phyloP scores from a whole-genome alignment of 805 yeast species.

The Suhomyces vadensis region DNA sequence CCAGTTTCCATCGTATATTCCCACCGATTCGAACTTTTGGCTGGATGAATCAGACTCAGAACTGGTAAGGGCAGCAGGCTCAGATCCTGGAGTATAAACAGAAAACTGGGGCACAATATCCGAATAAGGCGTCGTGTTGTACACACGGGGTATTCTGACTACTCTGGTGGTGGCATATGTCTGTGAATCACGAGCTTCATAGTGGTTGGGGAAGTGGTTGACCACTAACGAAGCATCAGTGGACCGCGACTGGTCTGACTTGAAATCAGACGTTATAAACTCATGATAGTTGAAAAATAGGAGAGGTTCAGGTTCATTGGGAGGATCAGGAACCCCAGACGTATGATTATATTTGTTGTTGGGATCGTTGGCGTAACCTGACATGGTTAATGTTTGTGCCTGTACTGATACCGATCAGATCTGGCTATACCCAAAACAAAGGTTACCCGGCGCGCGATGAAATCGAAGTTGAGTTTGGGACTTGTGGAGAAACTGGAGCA shows the following conservation, averaged over 20 bases:
- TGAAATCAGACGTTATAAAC: constrained; percentile 41
- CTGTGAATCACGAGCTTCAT: constrained; percentile 34
- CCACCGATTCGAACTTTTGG: constrained; percentile 35
- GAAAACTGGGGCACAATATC: constrained; percentile 59
- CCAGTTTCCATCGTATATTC: constrained; percentile 39
- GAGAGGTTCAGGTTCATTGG: constrained; percentile 7
- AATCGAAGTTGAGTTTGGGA: no score
- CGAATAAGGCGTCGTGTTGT: constrained; percentile 28
- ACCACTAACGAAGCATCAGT: constrained; percentile 41
- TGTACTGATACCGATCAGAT: background rate
- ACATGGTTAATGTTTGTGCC: background rate
- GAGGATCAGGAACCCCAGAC: background rate
- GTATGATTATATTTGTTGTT: constrained; percentile 18
- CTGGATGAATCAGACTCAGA: background rate
- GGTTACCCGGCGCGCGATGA: background rate
- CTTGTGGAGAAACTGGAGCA: no score
- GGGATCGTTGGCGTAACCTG: constrained; percentile 19
- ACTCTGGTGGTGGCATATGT: constrained; percentile 47
- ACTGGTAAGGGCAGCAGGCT: constrained; percentile 54
- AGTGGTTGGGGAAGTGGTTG: constrained; percentile 68
- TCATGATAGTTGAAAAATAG: constrained; percentile 71
- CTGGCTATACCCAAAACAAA: background rate
- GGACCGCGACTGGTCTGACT: constrained; percentile 12
- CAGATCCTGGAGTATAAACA: constrained; percentile 54
- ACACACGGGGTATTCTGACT: constrained; percentile 63